Percentiles rank a stretch among this genome's conserved stretches.
phyloP scores from a whole-genome alignment of 148 eudicot genomes.

The Suaeda aralocaspica region DNA sequence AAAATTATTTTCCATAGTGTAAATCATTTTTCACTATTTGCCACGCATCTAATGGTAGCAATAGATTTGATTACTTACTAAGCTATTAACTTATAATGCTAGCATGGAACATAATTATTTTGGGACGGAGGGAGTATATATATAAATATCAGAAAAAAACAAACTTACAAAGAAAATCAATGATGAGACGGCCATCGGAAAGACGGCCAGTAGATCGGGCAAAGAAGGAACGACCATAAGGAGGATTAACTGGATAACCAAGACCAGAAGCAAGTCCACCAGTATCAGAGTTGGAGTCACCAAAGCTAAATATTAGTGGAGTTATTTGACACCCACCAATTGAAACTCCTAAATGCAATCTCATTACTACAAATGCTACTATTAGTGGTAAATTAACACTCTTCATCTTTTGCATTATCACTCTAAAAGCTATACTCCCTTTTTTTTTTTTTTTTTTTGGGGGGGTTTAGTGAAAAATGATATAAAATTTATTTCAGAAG shows the following conservation, averaged over 20 bases:
- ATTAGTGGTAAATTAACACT: not conserved
- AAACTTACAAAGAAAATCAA: constrained; percentile 74
- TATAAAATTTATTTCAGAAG: too few relatives aligned
- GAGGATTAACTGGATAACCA: constrained; percentile 44
- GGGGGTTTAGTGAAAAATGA: too few relatives aligned
- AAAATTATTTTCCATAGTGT: too few relatives aligned
- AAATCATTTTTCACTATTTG: too few relatives aligned
- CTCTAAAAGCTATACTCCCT: not conserved
- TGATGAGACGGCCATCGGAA: constrained; percentile 68
- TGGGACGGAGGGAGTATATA: not conserved
- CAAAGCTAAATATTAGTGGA: constrained; percentile 66
- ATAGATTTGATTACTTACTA: too few relatives aligned
- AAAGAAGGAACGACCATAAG: constrained; percentile 64
- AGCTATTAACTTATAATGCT: too few relatives aligned
- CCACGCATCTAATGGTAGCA: too few relatives aligned
- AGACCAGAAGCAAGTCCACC: constrained; percentile 69
- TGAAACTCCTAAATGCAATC: not conserved
- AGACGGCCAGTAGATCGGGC: constrained; percentile 56
- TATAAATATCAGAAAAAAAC: not conserved
- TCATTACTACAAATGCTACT: not conserved
- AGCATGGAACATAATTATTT: too few relatives aligned
- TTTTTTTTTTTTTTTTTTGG: not conserved
- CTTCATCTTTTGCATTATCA: constrained; percentile 7
- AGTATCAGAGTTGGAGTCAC: constrained; percentile 81
- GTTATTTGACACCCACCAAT: constrained; percentile 28